phyloP scores from a whole-genome alignment of 495 filamentous ascomycete species.

The Amphirosellinia nigrospora region DNA sequence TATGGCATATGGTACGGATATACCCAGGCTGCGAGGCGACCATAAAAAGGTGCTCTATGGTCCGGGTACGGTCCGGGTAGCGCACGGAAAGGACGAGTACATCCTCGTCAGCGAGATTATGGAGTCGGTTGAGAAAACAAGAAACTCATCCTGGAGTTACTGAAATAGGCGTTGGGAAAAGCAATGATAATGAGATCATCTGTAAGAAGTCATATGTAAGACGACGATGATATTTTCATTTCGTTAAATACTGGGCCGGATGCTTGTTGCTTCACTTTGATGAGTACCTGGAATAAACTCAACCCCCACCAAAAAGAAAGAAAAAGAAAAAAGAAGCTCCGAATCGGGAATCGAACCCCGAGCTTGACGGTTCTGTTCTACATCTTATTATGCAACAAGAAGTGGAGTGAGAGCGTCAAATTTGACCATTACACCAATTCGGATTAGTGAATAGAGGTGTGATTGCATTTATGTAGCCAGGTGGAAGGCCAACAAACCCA shows the following conservation, averaged over 20 bases:
- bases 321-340: conserved; percentile 29
- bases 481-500: too few species aligned
- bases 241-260: too few species aligned
- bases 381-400: too few species aligned
- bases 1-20: conserved; percentile 79
- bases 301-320: background rate
- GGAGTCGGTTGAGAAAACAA: conserved; percentile 64
- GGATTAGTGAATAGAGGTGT: too few species aligned
- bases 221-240: background rate
- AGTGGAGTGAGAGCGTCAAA: conserved; percentile 42
- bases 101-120: conserved; percentile 63
- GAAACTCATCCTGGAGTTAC: conserved; percentile 43
- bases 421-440: conserved; percentile 48
- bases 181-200: background rate
- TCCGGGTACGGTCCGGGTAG: conserved; percentile 74
- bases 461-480: too few species aligned
- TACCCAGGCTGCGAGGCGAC: conserved; percentile 64
- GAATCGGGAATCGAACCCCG: conserved; percentile 50
- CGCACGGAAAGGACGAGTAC: conserved; percentile 74
- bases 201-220: background rate
- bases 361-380: conserved; percentile 37
- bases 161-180: conserved; percentile 10
- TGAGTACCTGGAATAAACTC: too few species aligned
- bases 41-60: conserved; percentile 78
- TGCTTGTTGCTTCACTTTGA: background rate